These are phyloP conservation scores for Anthracocystis panici-leucophaei DNA, from an alignment of 1,284 basidiomycete species.

Conservation along the genomic window DNA sequence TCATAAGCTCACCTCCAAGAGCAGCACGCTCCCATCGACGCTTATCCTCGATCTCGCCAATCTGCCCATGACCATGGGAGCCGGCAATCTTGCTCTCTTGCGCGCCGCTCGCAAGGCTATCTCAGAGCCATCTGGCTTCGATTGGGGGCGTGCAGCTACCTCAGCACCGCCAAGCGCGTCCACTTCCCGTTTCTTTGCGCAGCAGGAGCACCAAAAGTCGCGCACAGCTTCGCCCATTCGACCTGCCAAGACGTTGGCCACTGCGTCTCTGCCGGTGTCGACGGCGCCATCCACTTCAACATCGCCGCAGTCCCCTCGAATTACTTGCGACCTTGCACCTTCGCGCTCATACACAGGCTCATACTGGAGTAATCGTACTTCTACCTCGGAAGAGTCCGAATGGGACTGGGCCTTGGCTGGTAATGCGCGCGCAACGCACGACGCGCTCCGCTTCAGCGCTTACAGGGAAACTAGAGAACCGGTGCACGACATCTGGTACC, in stretches of 20 bases:
- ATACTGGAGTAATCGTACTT: slow-evolving; percentile 14
- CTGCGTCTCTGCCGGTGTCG: slow-evolving; percentile 21
- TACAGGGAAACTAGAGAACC: slow-evolving; percentile 41
- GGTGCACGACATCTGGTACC: slow-evolving; percentile 49
- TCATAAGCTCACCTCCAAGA: slow-evolving; percentile 18
- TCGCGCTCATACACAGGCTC: slow-evolving; percentile 19
- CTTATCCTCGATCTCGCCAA: slow-evolving; percentile 45
- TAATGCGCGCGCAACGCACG: slow-evolving; percentile 32
- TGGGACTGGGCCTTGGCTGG: slow-evolving; percentile 54
- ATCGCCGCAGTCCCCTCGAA: slow-evolving; percentile 16
- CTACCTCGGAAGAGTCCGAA: slow-evolving; percentile 34
- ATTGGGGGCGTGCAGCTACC: slow-evolving; percentile 34
- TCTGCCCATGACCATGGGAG: slow-evolving; percentile 41
- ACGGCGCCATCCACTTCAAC: slow-evolving; percentile 25
- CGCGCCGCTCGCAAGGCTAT: slow-evolving; percentile 46
- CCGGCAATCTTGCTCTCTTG: slow-evolving; percentile 39
- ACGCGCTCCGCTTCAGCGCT: slow-evolving; percentile 29
- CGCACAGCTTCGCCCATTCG: slow-evolving; percentile 4
- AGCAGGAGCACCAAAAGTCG: slow-evolving; percentile 16
- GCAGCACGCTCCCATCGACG: slow-evolving; percentile 18
- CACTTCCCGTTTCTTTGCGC: slow-evolving; percentile 13
- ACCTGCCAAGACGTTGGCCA: background rate
- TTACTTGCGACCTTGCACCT: slow-evolving; percentile 2
- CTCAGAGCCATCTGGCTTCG: slow-evolving; percentile 40
- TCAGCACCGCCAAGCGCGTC: slow-evolving; percentile 26